Conservation (phyloP, 2,329 filamentous ascomycete species). For the Xylaria sp. region DNA sequence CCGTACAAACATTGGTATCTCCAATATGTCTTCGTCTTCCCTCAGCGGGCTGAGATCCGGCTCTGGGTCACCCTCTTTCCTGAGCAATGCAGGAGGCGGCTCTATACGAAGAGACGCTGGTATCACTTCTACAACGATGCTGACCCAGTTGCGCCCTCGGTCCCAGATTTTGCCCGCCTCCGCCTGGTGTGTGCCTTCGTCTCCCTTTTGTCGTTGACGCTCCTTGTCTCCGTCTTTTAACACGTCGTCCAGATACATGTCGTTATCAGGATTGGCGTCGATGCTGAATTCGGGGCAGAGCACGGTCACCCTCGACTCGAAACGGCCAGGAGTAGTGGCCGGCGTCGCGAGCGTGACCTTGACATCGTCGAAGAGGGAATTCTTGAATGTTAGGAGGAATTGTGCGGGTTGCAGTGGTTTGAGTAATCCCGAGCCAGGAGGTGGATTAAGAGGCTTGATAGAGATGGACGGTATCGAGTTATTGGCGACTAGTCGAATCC, state of each 20-base stretch:
- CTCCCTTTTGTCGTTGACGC: conserved; percentile 53
- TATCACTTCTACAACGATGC: conserved; percentile 90
- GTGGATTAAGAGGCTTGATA: conserved; percentile 68
- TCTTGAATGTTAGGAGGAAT: conserved; percentile 89
- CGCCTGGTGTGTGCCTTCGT: conserved; percentile 65
- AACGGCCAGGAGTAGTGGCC: conserved; percentile 78
- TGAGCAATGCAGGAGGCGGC: conserved; percentile 45
- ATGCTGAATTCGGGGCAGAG: conserved; percentile 95
- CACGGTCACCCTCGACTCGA: conserved; percentile 85
- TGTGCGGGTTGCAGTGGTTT: conserved; percentile 73
- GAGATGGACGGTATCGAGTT: conserved; percentile 88
- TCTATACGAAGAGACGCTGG: conserved; percentile 66
- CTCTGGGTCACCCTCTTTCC: conserved; percentile 51
- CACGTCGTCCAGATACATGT: conserved; percentile 87
- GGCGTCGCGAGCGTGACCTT: conserved; percentile 90
- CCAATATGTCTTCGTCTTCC: conserved; percentile 74
- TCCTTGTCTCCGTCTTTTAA: conserved; percentile 66
- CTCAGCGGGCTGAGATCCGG: conserved; percentile 60
- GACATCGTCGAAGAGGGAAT: conserved; percentile 92
- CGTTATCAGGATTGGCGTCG: conserved; percentile 86
- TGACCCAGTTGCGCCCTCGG: conserved; percentile 92
- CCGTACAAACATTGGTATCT: conserved; percentile 94
- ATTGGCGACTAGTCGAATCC: conserved; percentile 88
- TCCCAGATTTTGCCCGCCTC: conserved; percentile 98
- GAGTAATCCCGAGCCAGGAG: conserved; percentile 53